phyloP scores from a whole-genome alignment of 306 rosid genomes.

The Casuarina equisetifolia region DNA sequence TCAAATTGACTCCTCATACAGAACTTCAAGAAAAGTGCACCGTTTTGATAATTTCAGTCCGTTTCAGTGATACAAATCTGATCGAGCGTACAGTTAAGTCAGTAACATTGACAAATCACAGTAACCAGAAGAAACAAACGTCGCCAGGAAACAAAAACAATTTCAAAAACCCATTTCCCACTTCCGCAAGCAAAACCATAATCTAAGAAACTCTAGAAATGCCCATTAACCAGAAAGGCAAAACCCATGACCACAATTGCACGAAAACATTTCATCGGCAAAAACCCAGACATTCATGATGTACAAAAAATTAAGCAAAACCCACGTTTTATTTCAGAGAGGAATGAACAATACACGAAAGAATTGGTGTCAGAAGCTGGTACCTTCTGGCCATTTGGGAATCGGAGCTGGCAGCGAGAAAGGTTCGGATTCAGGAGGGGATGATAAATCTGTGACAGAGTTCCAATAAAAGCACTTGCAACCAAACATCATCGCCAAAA shows the following conservation, averaged over 20 bases:
- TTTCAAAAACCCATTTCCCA: background rate
- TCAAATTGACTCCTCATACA: background rate
- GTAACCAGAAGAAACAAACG: background rate
- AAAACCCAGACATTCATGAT: background rate
- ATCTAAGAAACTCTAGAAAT: conserved; percentile 4
- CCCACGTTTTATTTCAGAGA: conserved; percentile 4
- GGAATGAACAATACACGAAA: background rate
- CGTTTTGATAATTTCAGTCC: background rate
- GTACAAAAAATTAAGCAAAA: background rate
- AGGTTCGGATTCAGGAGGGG: conserved; percentile 33
- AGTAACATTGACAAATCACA: background rate
- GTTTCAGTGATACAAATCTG: conserved; percentile 2
- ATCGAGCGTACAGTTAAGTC: background rate
- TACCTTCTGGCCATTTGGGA: conserved; percentile 78
- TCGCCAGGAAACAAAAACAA: background rate
- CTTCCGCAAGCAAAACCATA: background rate
- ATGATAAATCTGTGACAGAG: conserved; percentile 19
- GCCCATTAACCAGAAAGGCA: conserved; percentile 8
- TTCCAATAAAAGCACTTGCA: conserved; percentile 47
- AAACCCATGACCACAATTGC: background rate
- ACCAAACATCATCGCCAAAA: conserved; percentile 37
- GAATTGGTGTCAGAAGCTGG: background rate
- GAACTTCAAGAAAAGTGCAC: background rate
- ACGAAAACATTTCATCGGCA: background rate
- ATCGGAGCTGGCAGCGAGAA: conserved; percentile 61